These are phyloP conservation scores for Pugionium cornutum DNA, from an alignment of 345 rosid species.

Conservation along the genomic window DNA sequence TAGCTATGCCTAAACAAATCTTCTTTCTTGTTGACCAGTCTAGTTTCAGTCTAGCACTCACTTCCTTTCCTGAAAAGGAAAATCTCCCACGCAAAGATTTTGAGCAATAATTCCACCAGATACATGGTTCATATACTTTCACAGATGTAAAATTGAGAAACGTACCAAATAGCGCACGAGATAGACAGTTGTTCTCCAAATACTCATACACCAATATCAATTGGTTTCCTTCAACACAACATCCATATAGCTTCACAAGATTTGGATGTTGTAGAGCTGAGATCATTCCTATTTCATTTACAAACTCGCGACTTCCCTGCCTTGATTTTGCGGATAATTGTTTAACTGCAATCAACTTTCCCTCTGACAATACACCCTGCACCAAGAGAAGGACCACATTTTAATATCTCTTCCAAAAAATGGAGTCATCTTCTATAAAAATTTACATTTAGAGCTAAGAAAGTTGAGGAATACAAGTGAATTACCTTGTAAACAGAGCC, in stretches of 20 bases:
- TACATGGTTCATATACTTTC: neutral
- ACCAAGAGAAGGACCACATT: conserved; percentile 17
- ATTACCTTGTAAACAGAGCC: conserved; percentile 73
- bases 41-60: conserved; percentile 50
- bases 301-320: conserved; percentile 77
- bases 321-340: conserved; percentile 69
- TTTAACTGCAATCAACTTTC: conserved; percentile 70
- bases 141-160: neutral
- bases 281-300: conserved; percentile 76
- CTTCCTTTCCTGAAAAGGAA: conserved; percentile 53
- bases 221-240: conserved; percentile 77
- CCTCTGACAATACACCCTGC: conserved; percentile 69
- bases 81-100: neutral
- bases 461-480: neutral
- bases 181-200: conserved; percentile 72
- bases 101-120: conserved; percentile 4
- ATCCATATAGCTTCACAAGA: conserved; percentile 73
- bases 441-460: neutral
- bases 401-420: neutral
- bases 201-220: conserved; percentile 69
- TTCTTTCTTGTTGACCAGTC: conserved; percentile 75
- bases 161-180: conserved; percentile 67
- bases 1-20: conserved; percentile 71
- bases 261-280: conserved; percentile 80
- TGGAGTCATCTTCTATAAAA: neutral